A percentile compares a stretch with the other conserved stretches of the same genome.
Conservation (phyloP, 2,329 filamentous ascomycete species). For the Fusarium sp. region DNA sequence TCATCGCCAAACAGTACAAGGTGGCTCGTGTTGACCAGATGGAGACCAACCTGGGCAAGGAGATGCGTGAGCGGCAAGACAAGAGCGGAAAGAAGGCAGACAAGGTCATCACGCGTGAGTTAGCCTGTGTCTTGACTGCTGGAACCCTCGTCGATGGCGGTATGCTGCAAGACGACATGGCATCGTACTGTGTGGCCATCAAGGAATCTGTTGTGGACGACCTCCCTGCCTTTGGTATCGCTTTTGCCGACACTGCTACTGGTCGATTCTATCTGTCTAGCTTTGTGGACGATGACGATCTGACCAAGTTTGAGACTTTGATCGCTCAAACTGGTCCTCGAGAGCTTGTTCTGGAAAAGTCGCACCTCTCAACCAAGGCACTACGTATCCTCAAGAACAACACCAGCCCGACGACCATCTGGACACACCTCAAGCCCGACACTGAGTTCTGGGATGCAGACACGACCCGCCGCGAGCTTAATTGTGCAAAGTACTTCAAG, state of each 20-base stretch:
- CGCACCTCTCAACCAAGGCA: slow-evolving; percentile 83
- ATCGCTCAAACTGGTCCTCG: slow-evolving; percentile 90
- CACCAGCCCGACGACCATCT: slow-evolving; percentile 88
- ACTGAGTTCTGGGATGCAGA: slow-evolving; percentile 93
- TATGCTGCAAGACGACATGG: slow-evolving; percentile 98
- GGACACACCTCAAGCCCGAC: slow-evolving; percentile 88
- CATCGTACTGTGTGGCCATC: slow-evolving; percentile 93
- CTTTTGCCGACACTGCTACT: slow-evolving; percentile 94
- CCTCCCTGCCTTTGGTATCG: slow-evolving; percentile 84
- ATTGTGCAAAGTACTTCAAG: slow-evolving; percentile 79
- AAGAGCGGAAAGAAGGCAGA: slow-evolving; percentile 75
- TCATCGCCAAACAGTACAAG: slow-evolving; percentile 97
- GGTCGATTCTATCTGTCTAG: slow-evolving; percentile 94
- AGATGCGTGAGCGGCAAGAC: slow-evolving; percentile 93
- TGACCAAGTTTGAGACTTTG: slow-evolving; percentile 97
- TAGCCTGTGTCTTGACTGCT: slow-evolving; percentile 88
- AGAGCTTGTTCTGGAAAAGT: slow-evolving; percentile 89
- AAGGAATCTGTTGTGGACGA: slow-evolving; percentile 80
- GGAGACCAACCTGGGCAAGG: slow-evolving; percentile 93
- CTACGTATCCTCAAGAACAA: slow-evolving; percentile 96
- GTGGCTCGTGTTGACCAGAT: slow-evolving; percentile 96
- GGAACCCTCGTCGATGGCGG: slow-evolving; percentile 93
- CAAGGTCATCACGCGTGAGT: slow-evolving; percentile 90
- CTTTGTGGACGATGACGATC: slow-evolving; percentile 88
- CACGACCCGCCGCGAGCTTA: slow-evolving; percentile 79